These are phyloP conservation scores for Rickenella mellea DNA, from an alignment of 768 basidiomycete genomes.

Conservation along the genomic window DNA sequence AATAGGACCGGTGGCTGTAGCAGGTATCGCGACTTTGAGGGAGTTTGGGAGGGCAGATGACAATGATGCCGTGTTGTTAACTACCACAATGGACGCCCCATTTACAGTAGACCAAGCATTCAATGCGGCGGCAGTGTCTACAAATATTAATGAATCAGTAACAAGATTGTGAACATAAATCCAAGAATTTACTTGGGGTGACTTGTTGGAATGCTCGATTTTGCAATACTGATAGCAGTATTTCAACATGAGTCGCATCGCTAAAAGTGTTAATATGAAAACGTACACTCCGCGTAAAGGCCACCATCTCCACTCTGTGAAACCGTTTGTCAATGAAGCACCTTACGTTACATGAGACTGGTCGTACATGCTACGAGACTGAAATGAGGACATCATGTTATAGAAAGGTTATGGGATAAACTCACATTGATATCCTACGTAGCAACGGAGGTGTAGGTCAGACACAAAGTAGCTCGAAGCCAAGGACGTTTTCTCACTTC, in stretches of 20 bases:
- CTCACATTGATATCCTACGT: slow-evolving; percentile 54
- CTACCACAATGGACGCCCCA: slow-evolving; percentile 34
- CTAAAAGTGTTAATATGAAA: background rate
- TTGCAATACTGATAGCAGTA: slow-evolving; percentile 40
- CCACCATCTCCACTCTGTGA: slow-evolving; percentile 58
- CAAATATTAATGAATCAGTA: background rate
- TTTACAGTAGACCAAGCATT: slow-evolving; percentile 42
- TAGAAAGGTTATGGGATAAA: no score
- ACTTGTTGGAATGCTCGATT: slow-evolving; percentile 65
- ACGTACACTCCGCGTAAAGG: slow-evolving; percentile 50
- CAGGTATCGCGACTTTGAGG: slow-evolving; percentile 38
- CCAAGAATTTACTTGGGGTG: slow-evolving; percentile 31
- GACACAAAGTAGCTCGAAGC: background rate
- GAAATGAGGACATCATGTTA: background rate
- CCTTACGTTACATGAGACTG: background rate
- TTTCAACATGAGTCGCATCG: background rate
- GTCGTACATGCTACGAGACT: background rate
- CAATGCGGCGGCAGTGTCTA: slow-evolving; percentile 39
- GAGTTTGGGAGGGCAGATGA: slow-evolving; percentile 56
- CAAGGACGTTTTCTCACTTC: slow-evolving; percentile 34
- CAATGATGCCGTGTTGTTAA: slow-evolving; percentile 34
- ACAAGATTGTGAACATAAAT: background rate
- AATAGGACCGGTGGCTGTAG: slow-evolving; percentile 26
- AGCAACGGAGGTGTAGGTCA: background rate
- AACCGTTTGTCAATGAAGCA: background rate